Evolutionary conservation across 805 yeast species (phyloP), one percentile per base, ranked within the genome.

Genomic region (Hyphopichia homilentoma): DNA sequence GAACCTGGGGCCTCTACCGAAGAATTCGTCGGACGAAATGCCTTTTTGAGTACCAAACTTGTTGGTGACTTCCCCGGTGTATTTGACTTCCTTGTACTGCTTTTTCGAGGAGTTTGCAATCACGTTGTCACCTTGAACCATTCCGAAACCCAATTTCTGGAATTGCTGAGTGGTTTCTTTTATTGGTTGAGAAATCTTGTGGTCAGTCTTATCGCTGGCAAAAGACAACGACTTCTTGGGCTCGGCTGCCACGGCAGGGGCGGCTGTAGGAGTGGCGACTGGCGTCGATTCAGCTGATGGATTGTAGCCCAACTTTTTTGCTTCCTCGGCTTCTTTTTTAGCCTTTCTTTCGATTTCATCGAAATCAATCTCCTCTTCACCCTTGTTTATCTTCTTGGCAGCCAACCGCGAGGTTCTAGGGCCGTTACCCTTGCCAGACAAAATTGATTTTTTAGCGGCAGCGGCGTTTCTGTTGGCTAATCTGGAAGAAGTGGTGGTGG

Each of bases 1-100:
- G 51, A 75, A 86, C 16, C 79, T 65, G 2, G 71, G 72, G 26
- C 89, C 90, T 51, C 95, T 80, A 13, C 96, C 96, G 59, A 93
- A 93, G 50, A 76, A 78, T 64, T 89, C 94, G 61, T 93, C 97
- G 2, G 97, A 89, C 0, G 97, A 93, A 42, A 93, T 93, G 29
- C 89, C 96, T 72, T 86, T 90, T 57, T 89, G 96, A 25, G 65
- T 67, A 35, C 97, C 97, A 54, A 75, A 93, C 64, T 87, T 85
- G 50, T 67, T 70, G 23, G 76, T 78, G 19, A 84, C 84, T 43
- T 80, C 81, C 22, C 93, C 93, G 1, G 87, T 78, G 54, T 83
- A 83, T 45, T 71, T 70, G 34, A 74, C 76, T 27, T 76, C 80
- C 23, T 75, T 61, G 18, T 76, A 75, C 26, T 71, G 66, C 41